Evolutionary conservation across 78 protist genomes (phyloP).

Genomic region (Pigoraptor vietnamica): DNA sequence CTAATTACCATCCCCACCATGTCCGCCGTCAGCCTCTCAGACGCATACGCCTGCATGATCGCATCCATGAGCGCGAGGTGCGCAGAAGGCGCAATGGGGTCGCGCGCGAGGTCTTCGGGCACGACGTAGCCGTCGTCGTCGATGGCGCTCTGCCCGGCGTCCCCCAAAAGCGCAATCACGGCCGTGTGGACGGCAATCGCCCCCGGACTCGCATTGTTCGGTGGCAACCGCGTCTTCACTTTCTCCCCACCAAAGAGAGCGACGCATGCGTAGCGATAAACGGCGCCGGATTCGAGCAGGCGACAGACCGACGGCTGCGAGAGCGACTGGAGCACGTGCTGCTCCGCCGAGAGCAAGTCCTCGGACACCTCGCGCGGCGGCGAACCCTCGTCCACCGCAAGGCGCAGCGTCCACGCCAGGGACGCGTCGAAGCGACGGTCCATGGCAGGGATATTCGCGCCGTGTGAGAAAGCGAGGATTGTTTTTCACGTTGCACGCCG

Average conservation of each 20-base stretch:
- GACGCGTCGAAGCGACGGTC: background rate
- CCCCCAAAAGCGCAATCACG: background rate
- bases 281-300: background rate
- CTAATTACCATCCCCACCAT: background rate
- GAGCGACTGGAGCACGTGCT: background rate
- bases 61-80: background rate
- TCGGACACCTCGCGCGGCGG: background rate
- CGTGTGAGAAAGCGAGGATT: too few relatives aligned
- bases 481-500: too few relatives aligned
- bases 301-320: background rate
- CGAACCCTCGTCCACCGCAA: background rate
- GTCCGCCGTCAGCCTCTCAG: background rate
- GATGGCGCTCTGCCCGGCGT: background rate
- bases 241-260: background rate
- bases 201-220: background rate
- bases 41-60: background rate
- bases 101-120: background rate
- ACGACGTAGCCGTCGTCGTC: background rate
- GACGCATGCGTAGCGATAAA: background rate
- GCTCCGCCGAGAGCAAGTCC: background rate
- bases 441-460: too few relatives aligned
- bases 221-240: background rate
- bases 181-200: background rate
- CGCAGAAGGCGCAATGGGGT: background rate
- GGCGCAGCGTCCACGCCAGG: background rate